Conservation (phyloP, 2,329 filamentous ascomycete species). For the Fusarium avenaceum region DNA sequence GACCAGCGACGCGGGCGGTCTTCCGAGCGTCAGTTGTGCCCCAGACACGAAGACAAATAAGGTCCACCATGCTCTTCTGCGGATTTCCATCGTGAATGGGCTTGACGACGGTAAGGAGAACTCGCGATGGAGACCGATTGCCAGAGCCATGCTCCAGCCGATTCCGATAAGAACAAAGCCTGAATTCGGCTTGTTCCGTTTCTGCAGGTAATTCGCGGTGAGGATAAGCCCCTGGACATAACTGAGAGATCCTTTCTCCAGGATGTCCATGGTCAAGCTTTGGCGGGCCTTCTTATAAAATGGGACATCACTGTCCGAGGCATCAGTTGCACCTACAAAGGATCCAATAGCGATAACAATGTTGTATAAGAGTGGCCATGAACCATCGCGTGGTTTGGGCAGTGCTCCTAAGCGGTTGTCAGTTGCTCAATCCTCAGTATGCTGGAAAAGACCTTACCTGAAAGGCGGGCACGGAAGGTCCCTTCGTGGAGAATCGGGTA, state of each 20-base stretch:
- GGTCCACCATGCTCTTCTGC: conserved; percentile 50
- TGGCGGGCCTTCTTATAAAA: no score
- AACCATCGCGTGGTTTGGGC: conserved; percentile 26
- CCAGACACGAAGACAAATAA: conserved; percentile 55
- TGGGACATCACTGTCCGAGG: neutral
- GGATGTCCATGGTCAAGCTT: no score
- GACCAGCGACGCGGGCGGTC: conserved; percentile 25
- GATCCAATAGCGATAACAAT: conserved; percentile 53
- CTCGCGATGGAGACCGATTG: conserved; percentile 62
- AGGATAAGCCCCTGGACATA: no score
- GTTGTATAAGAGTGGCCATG: conserved; percentile 44
- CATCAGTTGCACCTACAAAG: conserved; percentile 44
- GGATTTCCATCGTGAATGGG: conserved; percentile 47
- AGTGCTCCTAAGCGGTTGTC: no score
- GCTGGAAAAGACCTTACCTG: no score
- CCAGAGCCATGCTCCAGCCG: conserved; percentile 61
- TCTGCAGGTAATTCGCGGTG: no score
- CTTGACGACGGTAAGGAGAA: conserved; percentile 44
- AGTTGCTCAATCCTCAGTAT: no score
- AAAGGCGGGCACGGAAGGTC: no score
- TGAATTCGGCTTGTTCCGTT: conserved; percentile 61
- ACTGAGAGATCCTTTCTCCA: no score
- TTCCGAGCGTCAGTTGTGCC: conserved; percentile 34
- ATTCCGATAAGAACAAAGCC: conserved; percentile 64
- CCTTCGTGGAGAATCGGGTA: no score